Percentiles rank a stretch among this genome's conserved stretches.
phyloP scores from a whole-genome alignment of 2,329 filamentous ascomycete genomes.

The Diplodia seriata region DNA sequence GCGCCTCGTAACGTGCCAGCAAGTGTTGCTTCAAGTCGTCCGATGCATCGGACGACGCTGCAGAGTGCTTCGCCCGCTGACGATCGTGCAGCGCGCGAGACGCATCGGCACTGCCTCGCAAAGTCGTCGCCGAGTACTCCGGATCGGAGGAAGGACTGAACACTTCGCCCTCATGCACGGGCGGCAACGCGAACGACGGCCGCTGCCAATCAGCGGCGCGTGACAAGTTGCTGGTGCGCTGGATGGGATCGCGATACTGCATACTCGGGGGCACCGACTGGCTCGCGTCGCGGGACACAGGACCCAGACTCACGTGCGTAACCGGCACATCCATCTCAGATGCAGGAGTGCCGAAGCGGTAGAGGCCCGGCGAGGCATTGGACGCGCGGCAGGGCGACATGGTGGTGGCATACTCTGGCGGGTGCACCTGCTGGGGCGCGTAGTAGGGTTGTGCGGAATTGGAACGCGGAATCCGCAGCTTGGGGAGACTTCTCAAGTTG shows the following conservation, averaged over 20 bases:
- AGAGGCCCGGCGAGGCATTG: slow-evolving; percentile 64
- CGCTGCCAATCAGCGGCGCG: slow-evolving; percentile 59
- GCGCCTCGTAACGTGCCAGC: slow-evolving; percentile 36
- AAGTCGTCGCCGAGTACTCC: slow-evolving; percentile 34
- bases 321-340: slow-evolving; percentile 88
- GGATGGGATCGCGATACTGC: slow-evolving; percentile 69
- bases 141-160: slow-evolving; percentile 48
- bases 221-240: slow-evolving; percentile 53
- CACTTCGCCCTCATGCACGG: slow-evolving; percentile 70
- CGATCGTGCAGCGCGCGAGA: slow-evolving; percentile 30
- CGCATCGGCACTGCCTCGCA: slow-evolving; percentile 32
- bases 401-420: slow-evolving; percentile 34
- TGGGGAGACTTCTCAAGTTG: slow-evolving; percentile 63
- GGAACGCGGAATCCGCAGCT: slow-evolving; percentile 61
- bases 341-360: slow-evolving; percentile 83
- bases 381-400: slow-evolving; percentile 56
- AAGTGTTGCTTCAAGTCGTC: slow-evolving; percentile 31
- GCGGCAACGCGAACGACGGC: slow-evolving; percentile 73
- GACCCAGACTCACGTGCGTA: slow-evolving; percentile 73
- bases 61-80: slow-evolving; percentile 19
- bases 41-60: slow-evolving; percentile 16
- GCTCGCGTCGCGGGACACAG: slow-evolving; percentile 77
- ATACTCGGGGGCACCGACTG: slow-evolving; percentile 95
- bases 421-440: slow-evolving; percentile 38
- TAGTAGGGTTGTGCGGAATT: slow-evolving; percentile 44